A percentile compares a stretch with the other conserved stretches of the same genome.
These are phyloP conservation scores for Fusarium sp. DNA, from an alignment of 2,329 filamentous ascomycete species.

Conservation along the genomic window DNA sequence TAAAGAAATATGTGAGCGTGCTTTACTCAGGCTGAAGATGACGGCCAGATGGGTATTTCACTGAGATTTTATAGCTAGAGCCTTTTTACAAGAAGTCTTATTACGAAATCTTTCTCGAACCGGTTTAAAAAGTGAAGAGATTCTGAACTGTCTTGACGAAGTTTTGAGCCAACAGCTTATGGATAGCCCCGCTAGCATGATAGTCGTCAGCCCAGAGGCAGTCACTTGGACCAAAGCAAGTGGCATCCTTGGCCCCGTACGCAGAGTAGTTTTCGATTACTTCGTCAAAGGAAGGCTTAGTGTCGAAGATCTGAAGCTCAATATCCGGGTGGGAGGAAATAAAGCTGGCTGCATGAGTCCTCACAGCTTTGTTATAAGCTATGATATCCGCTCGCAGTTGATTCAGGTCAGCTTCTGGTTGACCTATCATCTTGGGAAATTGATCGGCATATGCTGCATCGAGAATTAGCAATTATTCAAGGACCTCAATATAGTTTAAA, in stretches of 20 bases:
- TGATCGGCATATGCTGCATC: constrained; percentile 27
- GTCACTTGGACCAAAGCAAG: constrained; percentile 29
- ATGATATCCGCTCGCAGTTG: constrained; percentile 26
- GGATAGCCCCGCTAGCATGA: constrained; percentile 39
- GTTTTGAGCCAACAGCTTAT: constrained; percentile 34
- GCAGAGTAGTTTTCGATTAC: constrained; percentile 18
- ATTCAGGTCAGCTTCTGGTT: constrained; percentile 18
- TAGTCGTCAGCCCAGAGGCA: constrained; percentile 42
- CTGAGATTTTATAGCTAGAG: no score
- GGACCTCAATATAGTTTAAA: rapidly evolving
- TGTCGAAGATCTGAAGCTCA: constrained; percentile 32
- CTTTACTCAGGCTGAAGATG: no score
- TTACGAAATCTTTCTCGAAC: no score
- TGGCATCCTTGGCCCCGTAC: constrained; percentile 38
- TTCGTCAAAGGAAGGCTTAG: constrained; percentile 30
- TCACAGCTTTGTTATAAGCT: constrained; percentile 35
- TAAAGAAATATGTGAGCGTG: no score
- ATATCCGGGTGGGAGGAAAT: constrained; percentile 15
- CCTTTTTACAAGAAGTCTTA: no score
- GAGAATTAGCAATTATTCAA: not conserved
- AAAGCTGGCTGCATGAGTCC: constrained; percentile 15
- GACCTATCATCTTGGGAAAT: constrained; percentile 33
- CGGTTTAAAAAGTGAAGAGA: no score
- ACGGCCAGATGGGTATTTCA: no score
- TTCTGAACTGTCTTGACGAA: no score